Percentiles rank a stretch among this genome's conserved stretches.
Evolutionary conservation across 352 stramenopile genomes (phyloP).

Genomic region (Pilasporangium apinafurcum): DNA sequence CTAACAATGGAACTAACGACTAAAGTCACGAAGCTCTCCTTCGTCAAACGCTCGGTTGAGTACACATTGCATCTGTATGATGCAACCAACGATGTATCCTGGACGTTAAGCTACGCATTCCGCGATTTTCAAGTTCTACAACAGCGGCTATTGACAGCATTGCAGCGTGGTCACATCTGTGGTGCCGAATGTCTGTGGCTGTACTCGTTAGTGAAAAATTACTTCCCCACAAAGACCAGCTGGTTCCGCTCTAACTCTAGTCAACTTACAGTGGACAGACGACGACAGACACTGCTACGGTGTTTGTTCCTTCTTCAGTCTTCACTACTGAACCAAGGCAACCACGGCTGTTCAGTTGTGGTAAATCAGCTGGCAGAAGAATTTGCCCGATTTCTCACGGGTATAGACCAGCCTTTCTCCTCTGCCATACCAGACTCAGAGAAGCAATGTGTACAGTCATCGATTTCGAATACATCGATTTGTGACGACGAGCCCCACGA

Average conservation of each 20-base stretch:
- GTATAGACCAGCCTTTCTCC: no score
- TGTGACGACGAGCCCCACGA: no score
- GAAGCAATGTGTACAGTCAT: no score
- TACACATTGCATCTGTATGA: constrained; percentile 2
- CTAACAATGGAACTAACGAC: constrained; percentile 3
- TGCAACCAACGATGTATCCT: no score
- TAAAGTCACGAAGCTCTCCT: background rate
- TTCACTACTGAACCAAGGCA: constrained; percentile 22
- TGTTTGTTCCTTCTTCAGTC: constrained; percentile 25
- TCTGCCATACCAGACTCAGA: no score
- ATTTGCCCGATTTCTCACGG: constrained; percentile 12
- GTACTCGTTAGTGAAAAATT: constrained; percentile 52
- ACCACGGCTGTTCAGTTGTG: constrained; percentile 24
- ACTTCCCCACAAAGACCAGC: constrained; percentile 47
- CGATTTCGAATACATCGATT: no score
- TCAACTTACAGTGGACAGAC: no score
- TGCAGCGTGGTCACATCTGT: constrained; percentile 52
- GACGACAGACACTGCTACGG: constrained; percentile 17
- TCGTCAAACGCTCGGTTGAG: background rate
- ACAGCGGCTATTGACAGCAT: constrained; percentile 27
- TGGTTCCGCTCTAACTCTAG: constrained; percentile 20
- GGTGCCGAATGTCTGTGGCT: constrained; percentile 59
- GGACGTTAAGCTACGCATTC: no score
- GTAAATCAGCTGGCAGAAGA: background rate
- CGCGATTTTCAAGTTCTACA: constrained; percentile 6